A percentile compares a stretch with the other conserved stretches of the same genome.
phyloP scores from a whole-genome alignment of 2,329 filamentous ascomycete genomes.

The Scedosporium minutisporum region DNA sequence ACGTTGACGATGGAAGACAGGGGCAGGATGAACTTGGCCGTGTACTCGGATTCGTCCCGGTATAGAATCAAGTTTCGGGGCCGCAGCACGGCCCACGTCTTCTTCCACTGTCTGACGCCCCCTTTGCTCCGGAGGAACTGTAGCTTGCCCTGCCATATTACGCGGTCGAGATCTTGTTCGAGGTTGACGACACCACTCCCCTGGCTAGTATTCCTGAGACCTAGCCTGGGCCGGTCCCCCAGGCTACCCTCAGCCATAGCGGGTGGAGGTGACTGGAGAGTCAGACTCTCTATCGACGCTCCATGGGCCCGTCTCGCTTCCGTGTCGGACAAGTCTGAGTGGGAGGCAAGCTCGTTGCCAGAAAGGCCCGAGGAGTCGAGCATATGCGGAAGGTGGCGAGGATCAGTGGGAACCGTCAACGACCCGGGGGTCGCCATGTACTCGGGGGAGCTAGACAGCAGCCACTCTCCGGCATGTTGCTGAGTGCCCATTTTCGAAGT shows the following conservation, averaged over 20 bases:
- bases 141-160: conserved; percentile 91
- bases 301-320: conserved; percentile 24
- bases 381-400: conserved; percentile 50
- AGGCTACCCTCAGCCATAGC: neutral
- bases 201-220: conserved; percentile 51
- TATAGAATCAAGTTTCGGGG: conserved; percentile 80
- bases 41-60: conserved; percentile 87
- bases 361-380: conserved; percentile 55
- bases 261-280: neutral
- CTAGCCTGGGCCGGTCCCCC: conserved; percentile 22
- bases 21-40: conserved; percentile 70
- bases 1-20: conserved; percentile 75
- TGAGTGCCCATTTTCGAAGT: conserved; percentile 12
- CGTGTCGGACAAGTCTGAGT: conserved; percentile 78
- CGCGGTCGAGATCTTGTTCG: conserved; percentile 67
- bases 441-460: conserved; percentile 54
- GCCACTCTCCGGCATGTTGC: conserved; percentile 26
- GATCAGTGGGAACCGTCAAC: conserved; percentile 20
- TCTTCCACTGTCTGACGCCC: conserved; percentile 87
- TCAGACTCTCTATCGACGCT: neutral
- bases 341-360: conserved; percentile 61
- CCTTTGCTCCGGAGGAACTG: conserved; percentile 74
- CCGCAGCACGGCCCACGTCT: conserved; percentile 84
- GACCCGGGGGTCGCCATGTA: conserved; percentile 30
- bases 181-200: conserved; percentile 41